Evolutionary conservation across 2,329 filamentous ascomycete genomes (phyloP), one percentile per base, ranked within the genome.

Genomic region (Paecilomyces variotii): DNA sequence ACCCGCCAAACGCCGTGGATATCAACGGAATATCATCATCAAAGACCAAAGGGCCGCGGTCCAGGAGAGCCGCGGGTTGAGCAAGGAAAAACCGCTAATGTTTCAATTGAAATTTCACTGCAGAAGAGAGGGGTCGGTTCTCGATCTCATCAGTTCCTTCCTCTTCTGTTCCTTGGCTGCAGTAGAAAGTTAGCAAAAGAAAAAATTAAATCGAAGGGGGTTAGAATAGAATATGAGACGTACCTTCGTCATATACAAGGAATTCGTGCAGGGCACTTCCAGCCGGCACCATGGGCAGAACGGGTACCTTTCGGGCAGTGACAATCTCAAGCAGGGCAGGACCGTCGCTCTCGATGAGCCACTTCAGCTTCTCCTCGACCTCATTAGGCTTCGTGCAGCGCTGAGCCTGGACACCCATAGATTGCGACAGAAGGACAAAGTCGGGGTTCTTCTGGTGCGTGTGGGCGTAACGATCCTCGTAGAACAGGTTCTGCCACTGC

Each of bases 401-500:
- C 57, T 88, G 81, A 59, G 87, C 85, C 73, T 91, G 87, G 12
- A 97, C 83, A 62, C 87, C 86, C 93, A 97, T 97, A 25, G 93
- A 87, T 64, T 97, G 90, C 34, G 90, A 86, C 53, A 97, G 81
- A 80, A 94, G 96, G 77, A 93, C 89, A 72, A 97, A 97, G 73
- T 97, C 87, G n/a, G 93, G 91, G 76, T 97, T 97, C 72, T 85
- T 82, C 78, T 96, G 92, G 75, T 97, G 93, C 0, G 93, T 97
- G 74, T 96, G 92, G 35, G 91, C 75, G 74, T 87, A 97, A 67
- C 93, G 87, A 72, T 97, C 91, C 75, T 96, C 89, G 79, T 96
- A 97, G 79, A 97, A 97, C 64, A 97, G 85, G 68, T 91, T 92
- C 78, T 97, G 93, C 93, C 93, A 97, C 79, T 97, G 93, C 1